These are phyloP conservation scores for Tricholoma flavovirens DNA, from an alignment of 768 basidiomycete species.

Conservation along the genomic window DNA sequence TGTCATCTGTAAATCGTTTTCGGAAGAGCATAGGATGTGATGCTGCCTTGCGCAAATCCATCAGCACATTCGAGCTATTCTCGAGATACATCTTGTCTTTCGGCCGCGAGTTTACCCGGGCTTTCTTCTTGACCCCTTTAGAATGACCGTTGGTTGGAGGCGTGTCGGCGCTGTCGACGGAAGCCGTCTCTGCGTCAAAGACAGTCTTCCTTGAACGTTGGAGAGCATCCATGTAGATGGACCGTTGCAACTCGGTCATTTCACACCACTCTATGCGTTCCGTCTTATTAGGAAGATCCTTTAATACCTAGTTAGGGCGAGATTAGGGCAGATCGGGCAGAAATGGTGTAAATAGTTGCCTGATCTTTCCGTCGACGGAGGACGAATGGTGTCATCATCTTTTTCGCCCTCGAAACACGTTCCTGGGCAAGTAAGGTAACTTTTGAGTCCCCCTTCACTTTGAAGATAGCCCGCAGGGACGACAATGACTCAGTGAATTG, in stretches of 20 bases:
- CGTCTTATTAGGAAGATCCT: constrained; percentile 87
- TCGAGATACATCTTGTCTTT: constrained; percentile 68
- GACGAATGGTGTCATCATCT: constrained; percentile 99
- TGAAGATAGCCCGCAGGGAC: constrained; percentile 90
- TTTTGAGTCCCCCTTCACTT: constrained; percentile 89
- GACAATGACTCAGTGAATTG: constrained; percentile 76
- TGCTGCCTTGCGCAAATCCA: constrained; percentile 96
- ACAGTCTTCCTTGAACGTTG: constrained; percentile 81
- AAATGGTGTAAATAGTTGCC: constrained; percentile 27
- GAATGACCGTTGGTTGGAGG: constrained; percentile 19
- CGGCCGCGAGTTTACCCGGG: constrained; percentile 33
- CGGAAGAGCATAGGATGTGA: constrained; percentile 97
- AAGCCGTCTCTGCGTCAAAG: constrained; percentile 38
- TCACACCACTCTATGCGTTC: constrained; percentile 95
- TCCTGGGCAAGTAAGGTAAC: constrained; percentile 86
- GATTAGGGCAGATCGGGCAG: not conserved
- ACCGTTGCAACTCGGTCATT: constrained; percentile 77
- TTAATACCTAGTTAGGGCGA: constrained; percentile 58
- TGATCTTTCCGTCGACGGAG: constrained; percentile 96
- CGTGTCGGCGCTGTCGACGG: constrained; percentile 19
- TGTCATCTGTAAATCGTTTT: constrained; percentile 72
- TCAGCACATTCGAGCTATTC: constrained; percentile 89
- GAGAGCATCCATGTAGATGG: constrained; percentile 82
- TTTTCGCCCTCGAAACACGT: constrained; percentile 91
- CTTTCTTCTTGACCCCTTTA: constrained; percentile 40